These are phyloP conservation scores for Chrysosphaeria jannelii DNA, from an alignment of 2,329 filamentous ascomycete genomes.

Conservation along the genomic window DNA sequence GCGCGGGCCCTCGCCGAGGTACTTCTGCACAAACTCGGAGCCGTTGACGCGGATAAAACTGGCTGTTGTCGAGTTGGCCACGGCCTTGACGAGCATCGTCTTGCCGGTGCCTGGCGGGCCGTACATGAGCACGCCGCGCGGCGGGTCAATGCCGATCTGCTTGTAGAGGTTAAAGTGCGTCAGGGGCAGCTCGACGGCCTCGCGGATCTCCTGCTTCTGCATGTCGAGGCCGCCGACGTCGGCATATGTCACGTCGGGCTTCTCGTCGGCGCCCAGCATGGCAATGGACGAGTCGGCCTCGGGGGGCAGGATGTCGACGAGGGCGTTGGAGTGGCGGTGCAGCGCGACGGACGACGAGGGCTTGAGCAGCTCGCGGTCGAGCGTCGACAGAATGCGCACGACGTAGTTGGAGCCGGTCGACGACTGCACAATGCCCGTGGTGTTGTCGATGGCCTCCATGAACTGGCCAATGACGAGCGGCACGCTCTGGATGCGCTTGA, in stretches of 20 bases:
- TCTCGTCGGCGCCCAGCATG: conserved; percentile 89
- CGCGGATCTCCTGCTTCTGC: conserved; percentile 98
- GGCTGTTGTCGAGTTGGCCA: conserved; percentile 91
- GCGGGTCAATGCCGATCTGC: conserved; percentile 96
- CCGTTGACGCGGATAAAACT: conserved; percentile 96
- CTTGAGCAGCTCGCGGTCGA: conserved; percentile 94
- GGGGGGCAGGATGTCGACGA: conserved; percentile 94
- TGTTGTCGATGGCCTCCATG: conserved; percentile 99
- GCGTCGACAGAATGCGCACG: conserved; percentile 87
- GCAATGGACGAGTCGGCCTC: conserved; percentile 97
- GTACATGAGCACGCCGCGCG: conserved; percentile 83
- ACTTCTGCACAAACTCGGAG: conserved; percentile 97
- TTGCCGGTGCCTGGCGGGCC: conserved; percentile 89
- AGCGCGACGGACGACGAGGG: conserved; percentile 91
- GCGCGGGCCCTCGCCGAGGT: conserved; percentile 83
- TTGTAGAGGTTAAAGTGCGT: conserved; percentile 98
- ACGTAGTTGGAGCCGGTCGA: conserved; percentile 98
- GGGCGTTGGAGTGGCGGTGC: conserved; percentile 90
- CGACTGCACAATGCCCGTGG: conserved; percentile 94
- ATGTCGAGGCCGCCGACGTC: conserved; percentile 95
- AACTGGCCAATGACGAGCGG: conserved; percentile 96
- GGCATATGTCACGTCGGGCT: conserved; percentile 91
- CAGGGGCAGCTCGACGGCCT: conserved; percentile 85
- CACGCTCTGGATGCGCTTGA: conserved; percentile 97
- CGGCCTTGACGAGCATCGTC: conserved; percentile 93